A percentile compares a stretch with the other conserved stretches of the same genome.
Conservation (phyloP, 306 rosid species). For the Casuarina glauca region DNA sequence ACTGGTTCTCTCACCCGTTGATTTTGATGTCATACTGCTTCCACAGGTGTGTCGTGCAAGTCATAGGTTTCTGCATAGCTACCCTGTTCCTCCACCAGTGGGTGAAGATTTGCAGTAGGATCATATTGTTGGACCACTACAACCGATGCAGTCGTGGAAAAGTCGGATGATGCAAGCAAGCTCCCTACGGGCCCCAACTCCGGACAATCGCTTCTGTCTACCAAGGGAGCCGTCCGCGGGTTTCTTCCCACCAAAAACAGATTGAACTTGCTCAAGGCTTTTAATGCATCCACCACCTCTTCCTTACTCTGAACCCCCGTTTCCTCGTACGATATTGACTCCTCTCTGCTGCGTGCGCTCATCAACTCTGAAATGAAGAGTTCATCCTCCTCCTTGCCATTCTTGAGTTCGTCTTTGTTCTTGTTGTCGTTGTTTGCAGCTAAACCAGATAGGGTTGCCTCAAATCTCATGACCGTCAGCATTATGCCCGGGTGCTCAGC, state of each 20-base stretch:
- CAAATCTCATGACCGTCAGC: slow-evolving; percentile 40
- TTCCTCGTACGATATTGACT: slow-evolving; percentile 43
- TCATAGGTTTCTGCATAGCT: slow-evolving; percentile 15
- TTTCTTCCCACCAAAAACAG: slow-evolving; percentile 63
- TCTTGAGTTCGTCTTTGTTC: background rate
- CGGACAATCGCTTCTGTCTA: slow-evolving; percentile 42
- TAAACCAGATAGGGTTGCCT: slow-evolving; percentile 38
- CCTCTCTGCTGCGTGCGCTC: slow-evolving; percentile 15
- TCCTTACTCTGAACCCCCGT: slow-evolving; percentile 43
- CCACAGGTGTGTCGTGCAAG: slow-evolving; percentile 34
- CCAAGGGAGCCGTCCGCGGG: slow-evolving; percentile 49
- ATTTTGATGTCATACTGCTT: background rate
- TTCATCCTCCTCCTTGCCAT: slow-evolving; percentile 32
- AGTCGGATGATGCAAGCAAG: slow-evolving; percentile 50
- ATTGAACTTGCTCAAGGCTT: slow-evolving; percentile 39
- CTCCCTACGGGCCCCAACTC: slow-evolving; percentile 73
- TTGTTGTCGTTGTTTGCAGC: slow-evolving; percentile 24
- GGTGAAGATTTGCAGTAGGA: slow-evolving; percentile 32
- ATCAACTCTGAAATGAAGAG: slow-evolving; percentile 35
- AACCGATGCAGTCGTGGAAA: slow-evolving; percentile 51
- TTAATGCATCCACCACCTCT: slow-evolving; percentile 37
- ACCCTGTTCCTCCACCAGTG: slow-evolving; percentile 48
- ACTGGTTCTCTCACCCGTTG: no score
- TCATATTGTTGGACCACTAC: slow-evolving; percentile 61
- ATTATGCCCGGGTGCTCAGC: slow-evolving; percentile 69